Evolutionary conservation across 2,329 filamentous ascomycete species (phyloP).

Genomic region (Diaporthe citri): DNA sequence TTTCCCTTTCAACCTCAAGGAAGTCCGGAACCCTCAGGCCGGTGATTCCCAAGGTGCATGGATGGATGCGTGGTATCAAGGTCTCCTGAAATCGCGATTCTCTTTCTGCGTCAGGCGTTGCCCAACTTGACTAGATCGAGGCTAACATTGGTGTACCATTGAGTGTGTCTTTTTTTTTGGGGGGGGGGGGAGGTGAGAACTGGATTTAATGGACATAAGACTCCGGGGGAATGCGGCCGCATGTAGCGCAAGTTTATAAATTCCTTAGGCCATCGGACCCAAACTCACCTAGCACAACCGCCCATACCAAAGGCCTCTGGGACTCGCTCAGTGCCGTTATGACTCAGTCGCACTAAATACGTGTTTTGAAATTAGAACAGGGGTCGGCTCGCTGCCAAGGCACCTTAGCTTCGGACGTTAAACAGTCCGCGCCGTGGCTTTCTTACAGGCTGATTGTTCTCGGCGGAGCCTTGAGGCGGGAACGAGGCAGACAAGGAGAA

Average conservation of each 20-base stretch:
- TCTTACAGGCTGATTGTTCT: neutral
- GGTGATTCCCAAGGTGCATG: neutral
- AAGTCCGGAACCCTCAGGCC: neutral
- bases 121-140: neutral
- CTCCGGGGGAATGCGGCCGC: neutral
- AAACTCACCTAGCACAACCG: neutral
- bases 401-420: neutral
- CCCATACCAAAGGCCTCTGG: neutral
- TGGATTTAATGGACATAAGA: constrained; percentile 14
- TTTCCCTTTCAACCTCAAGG: neutral
- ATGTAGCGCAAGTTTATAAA: neutral
- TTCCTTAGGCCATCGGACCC: neutral
- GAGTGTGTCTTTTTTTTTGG: too few species aligned
- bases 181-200: neutral
- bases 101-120: too few species aligned
- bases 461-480: neutral
- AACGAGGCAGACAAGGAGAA: neutral
- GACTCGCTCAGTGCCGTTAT: neutral
- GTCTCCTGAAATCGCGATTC: neutral
- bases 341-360: neutral
- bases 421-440: neutral
- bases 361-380: neutral
- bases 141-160: neutral
- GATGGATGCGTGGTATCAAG: neutral
- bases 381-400: neutral